Evolutionary conservation across 2,329 filamentous ascomycete species (phyloP), one percentile per base, ranked within the genome.

Genomic region (Alternaria solani): DNA sequence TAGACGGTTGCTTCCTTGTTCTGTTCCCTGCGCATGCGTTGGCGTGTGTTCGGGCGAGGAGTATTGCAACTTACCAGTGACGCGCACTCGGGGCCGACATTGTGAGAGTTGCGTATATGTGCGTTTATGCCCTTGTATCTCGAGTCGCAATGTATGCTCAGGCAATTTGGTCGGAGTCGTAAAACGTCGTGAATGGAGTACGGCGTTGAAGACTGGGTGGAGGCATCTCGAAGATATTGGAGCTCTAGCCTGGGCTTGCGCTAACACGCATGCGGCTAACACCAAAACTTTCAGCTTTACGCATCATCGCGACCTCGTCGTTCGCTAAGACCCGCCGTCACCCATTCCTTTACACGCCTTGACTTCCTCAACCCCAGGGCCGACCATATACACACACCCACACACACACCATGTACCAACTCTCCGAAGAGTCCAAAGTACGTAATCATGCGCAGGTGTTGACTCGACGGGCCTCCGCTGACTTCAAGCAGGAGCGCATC

Each of bases 1-100:
- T 99, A 99, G 78, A 98, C 92, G 42, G 95, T 98, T 70, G 93
- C 93, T 81, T 98, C 94, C 81, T 97, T 97, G 81, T 98, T 94
- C 84, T 98, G 94, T 79, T 97, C 77, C 77, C 76, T 79, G 54
- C 23, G 32, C 46, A 55, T 48, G 26, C n/a, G 55, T 75, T 54
- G 75, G 70, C 52, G 46, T 20, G n/a, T 34, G 53, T 12, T 23
- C 32, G 12, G 14, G n/a, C 14, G 12, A 23, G 44, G 18, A 12
- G 7, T 32, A 23, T 51, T 20, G 18, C 28, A 38, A 71, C 83
- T 69, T 85, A 91, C 91, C 91, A 95, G 81, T 94, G 92, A 75
- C 91, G 85, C 83, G 89, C 85, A 82, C 89, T 74, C 7, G 76
- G 69, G 81, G 88, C 74, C 25, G 76, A 75, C 87, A 93, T 93